phyloP scores from a whole-genome alignment of 768 basidiomycete species.

The Pulveroboletus sp. region DNA sequence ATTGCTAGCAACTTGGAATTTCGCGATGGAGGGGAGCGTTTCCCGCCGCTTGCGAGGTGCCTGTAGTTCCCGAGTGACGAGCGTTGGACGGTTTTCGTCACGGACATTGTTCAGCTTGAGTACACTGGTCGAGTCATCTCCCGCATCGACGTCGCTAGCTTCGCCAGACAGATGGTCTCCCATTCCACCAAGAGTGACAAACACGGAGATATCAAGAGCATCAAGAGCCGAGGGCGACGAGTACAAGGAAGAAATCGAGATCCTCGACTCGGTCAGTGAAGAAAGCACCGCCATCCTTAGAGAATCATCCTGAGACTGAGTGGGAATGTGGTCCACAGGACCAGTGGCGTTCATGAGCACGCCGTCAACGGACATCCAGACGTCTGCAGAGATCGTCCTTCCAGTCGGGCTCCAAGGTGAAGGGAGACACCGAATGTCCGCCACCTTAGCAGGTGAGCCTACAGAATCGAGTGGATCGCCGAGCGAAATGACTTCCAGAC shows the following conservation, averaged over 20 bases:
- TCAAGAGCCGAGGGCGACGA: slow-evolving; percentile 15
- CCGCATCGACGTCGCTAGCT: not conserved
- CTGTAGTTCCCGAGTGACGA: not conserved
- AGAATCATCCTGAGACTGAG: not conserved
- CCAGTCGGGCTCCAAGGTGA: slow-evolving; percentile 30
- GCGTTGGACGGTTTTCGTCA: slow-evolving; percentile 1
- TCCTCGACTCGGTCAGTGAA: not conserved
- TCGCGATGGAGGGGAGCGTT: slow-evolving; percentile 7
- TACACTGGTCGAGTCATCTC: not conserved
- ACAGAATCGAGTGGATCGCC: slow-evolving; percentile 8
- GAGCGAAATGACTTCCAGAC: slow-evolving; percentile 21
- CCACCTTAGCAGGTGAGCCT: slow-evolving; percentile 4
- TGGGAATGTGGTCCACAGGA: not conserved
- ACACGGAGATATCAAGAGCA: slow-evolving; percentile 16
- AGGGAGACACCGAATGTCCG: slow-evolving; percentile 13
- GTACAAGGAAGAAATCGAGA: slow-evolving; percentile 5
- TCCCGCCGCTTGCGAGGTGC: slow-evolving; percentile 14
- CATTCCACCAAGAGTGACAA: slow-evolving; percentile 9
- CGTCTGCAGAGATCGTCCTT: not conserved
- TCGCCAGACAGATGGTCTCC: not conserved
- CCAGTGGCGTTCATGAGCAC: slow-evolving; percentile 14
- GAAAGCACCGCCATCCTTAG: not conserved
- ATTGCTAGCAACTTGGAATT: not conserved
- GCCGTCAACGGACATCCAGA: slow-evolving; percentile 26
- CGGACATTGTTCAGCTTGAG: not conserved